Evolutionary conservation across 1,284 basidiomycete genomes (phyloP).

Genomic region (Fomitopsis palustris): DNA sequence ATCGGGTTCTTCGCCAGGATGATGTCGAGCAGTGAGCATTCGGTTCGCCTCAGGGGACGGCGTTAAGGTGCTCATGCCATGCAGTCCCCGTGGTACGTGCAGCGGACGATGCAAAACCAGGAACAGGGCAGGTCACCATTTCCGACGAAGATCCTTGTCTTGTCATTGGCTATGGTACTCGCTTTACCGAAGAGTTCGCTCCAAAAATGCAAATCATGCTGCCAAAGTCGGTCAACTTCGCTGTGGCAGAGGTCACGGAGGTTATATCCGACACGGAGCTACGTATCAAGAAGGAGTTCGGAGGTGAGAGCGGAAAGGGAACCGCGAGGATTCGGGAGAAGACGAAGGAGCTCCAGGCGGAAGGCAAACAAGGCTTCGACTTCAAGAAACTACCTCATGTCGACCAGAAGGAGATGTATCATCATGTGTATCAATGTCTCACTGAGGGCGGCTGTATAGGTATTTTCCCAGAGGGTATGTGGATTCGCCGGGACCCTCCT

Average conservation of each 20-base stretch:
- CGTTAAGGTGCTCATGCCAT: constrained; percentile 15
- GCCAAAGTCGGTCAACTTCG: constrained; percentile 78
- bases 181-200: constrained; percentile 75
- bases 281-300: constrained; percentile 88
- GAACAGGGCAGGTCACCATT: constrained; percentile 72
- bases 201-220: constrained; percentile 89
- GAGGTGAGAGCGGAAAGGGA: constrained; percentile 76
- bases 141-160: constrained; percentile 77
- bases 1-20: constrained; percentile 84
- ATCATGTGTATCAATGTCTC: constrained; percentile 87
- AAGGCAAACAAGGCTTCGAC: constrained; percentile 58
- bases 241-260: constrained; percentile 83
- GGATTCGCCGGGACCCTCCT: not conserved
- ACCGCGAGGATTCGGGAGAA: constrained; percentile 71
- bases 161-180: constrained; percentile 78
- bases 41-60: not conserved
- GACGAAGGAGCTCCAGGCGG: constrained; percentile 48
- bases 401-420: constrained; percentile 94
- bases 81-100: constrained; percentile 92
- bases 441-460: constrained; percentile 89
- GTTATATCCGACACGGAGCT: constrained; percentile 87
- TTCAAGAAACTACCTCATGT: constrained; percentile 84
- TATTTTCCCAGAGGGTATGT: constrained; percentile 92
- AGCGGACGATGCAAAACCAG: constrained; percentile 82
- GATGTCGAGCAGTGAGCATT: constrained; percentile 86